Evolutionary conservation across 2,329 filamentous ascomycete genomes (phyloP).

Genomic region (Plenodomus lindquistii): DNA sequence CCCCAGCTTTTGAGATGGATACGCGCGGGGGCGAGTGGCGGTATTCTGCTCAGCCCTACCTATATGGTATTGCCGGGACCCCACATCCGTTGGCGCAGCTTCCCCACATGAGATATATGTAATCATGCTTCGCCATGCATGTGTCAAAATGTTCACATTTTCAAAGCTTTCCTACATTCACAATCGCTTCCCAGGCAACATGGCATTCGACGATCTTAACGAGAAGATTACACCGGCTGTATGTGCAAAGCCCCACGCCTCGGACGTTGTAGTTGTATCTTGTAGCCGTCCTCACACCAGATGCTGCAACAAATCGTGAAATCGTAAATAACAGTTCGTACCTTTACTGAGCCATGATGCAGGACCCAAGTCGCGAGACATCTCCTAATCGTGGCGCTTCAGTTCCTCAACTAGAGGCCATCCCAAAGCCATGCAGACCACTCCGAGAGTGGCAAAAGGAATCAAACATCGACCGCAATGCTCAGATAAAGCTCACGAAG

Average conservation of each 20-base stretch:
- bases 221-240: conserved; percentile 39
- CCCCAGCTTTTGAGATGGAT: neutral
- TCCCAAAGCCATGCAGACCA: conserved; percentile 40
- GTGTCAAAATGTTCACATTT: neutral
- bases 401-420: conserved; percentile 45
- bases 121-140: conserved; percentile 5
- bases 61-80: conserved; percentile 24
- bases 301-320: neutral
- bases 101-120: conserved; percentile 28
- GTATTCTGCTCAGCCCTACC: conserved; percentile 1
- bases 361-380: conserved; percentile 38
- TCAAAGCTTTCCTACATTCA: neutral
- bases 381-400: conserved; percentile 49
- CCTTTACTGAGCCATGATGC: neutral
- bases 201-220: conserved; percentile 39
- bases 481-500: conserved; percentile 54
- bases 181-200: conserved; percentile 6
- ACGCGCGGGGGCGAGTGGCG: conserved; percentile 1
- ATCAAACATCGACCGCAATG: conserved; percentile 47
- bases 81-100: conserved; percentile 24
- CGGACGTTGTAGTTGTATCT: neutral
- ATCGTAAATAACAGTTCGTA: neutral
- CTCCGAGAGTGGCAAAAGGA: conserved; percentile 45
- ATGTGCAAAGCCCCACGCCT: conserved; percentile 26
- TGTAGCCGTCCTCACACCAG: neutral